Percentiles rank a stretch among this genome's conserved stretches.
These are phyloP conservation scores for Colletotrichum lentis DNA, from an alignment of 2,329 filamentous ascomycete species.

Conservation along the genomic window DNA sequence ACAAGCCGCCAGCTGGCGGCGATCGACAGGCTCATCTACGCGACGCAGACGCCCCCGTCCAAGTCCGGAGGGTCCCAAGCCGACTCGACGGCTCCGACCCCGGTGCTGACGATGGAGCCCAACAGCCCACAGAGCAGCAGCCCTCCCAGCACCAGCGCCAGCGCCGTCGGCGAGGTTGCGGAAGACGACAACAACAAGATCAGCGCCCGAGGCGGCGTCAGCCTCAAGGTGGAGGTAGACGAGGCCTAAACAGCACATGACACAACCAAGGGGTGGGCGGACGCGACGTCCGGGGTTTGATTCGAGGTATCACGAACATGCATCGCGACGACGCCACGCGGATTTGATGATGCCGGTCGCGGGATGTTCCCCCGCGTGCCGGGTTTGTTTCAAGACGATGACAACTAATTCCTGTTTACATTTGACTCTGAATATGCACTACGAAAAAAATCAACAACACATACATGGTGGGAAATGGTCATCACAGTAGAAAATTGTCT, in stretches of 20 bases:
- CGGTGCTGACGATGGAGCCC: conserved; percentile 71
- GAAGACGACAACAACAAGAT: conserved; percentile 44
- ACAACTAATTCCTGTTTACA: conserved; percentile 35
- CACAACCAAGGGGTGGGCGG: background rate
- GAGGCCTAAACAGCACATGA: conserved; percentile 43
- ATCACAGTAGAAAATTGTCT: conserved; percentile 32
- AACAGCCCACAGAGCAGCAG: conserved; percentile 75
- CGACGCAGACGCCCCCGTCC: conserved; percentile 34
- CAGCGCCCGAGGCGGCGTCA: conserved; percentile 31
- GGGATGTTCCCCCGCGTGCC: background rate
- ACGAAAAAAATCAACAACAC: background rate
- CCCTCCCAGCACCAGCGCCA: conserved; percentile 69
- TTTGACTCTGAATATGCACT: conserved; percentile 5
- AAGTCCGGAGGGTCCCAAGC: conserved; percentile 33
- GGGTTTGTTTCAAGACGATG: conserved; percentile 22
- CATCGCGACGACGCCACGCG: conserved; percentile 26
- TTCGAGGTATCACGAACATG: conserved; percentile 28
- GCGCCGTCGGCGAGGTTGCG: conserved; percentile 55
- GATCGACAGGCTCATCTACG: conserved; percentile 64
- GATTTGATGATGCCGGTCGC: conserved; percentile 24
- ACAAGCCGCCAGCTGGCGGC: conserved; percentile 72
- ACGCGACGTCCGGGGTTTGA: conserved; percentile 29
- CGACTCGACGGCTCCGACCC: conserved; percentile 68
- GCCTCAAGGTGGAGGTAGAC: conserved; percentile 44
- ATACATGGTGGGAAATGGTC: conserved; percentile 29